Evolutionary conservation across 192 early-diverging fungal genomes (phyloP), one percentile per base, ranked within the genome.

Genomic region (Gaertneriomyces semiglobifer): DNA sequence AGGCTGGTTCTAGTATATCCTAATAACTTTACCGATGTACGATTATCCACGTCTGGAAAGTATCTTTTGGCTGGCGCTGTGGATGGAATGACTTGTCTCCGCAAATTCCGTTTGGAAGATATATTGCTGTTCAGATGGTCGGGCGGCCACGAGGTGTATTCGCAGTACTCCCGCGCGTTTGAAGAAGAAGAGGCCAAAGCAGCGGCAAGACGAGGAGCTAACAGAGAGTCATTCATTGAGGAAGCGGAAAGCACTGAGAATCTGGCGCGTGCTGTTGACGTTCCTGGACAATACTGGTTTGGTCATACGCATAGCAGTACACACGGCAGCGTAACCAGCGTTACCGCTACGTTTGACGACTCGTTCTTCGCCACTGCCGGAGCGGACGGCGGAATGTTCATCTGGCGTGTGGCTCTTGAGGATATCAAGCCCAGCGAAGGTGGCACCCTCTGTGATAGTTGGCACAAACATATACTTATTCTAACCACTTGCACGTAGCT

Each of bases 351-450:
- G 0, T 86, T 80, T 58, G 85, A 87, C 62, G 81, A 84, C 38
- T 66, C 85, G 8, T 83, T 81, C 58, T 53, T 83, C 9, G 62
- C 69, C 6, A 71, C 72, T 1, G 59, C 66, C 38, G 85, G 81
- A 5, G 53, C 51, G 4, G 85, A 87, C 61, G 85, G 85, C 4
- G 85, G 82, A 10, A 55, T 84, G 18, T 84, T 87, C 60, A 58
- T 80, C 41, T 85, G 75, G 68, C 45, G 79, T 51, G 65, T 76
- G 18, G 59, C 19, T 7, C 25, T 68, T 14, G 76, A 77, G 53
- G 51, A 52, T 19, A 73, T 84, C 57, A 60, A 79, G 60, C 57
- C 68, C 7, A 53, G 60, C 51, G 76, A 70, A 58, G 63, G 80
- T 74, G 56, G 60, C 14, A 7, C 19, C 39, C 3, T 33, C n/a